phyloP scores from a whole-genome alignment of 192 early-diverging fungal species.

The Mortierella antarctica region DNA sequence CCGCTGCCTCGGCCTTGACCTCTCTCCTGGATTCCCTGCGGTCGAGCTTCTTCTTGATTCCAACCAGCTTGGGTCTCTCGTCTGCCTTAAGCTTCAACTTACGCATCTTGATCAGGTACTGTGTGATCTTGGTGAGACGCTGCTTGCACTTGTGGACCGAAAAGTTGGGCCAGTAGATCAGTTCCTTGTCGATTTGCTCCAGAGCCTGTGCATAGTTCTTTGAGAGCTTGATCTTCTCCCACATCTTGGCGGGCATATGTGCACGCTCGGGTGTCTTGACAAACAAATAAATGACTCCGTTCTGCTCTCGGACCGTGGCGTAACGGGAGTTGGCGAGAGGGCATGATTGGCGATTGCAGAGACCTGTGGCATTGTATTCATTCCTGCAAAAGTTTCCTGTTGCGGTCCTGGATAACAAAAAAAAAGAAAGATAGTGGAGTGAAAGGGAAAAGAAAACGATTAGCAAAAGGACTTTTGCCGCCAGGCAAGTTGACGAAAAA shows the following conservation, averaged over 20 bases:
- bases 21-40: slow-evolving; percentile 87
- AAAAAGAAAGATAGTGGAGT: neutral
- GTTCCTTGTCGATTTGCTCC: slow-evolving; percentile 89
- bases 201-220: slow-evolving; percentile 92
- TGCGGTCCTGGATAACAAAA: slow-evolving; percentile 67
- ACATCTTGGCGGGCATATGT: slow-evolving; percentile 92
- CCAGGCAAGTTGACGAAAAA: neutral
- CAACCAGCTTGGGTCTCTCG: slow-evolving; percentile 78
- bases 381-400: slow-evolving; percentile 95
- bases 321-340: slow-evolving; percentile 96
- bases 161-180: slow-evolving; percentile 93
- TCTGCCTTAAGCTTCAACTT: slow-evolving; percentile 85
- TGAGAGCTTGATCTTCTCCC: slow-evolving; percentile 90
- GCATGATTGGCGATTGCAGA: slow-evolving; percentile 94
- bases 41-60: slow-evolving; percentile 95
- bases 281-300: slow-evolving; percentile 89
- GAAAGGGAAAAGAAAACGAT: neutral
- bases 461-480: neutral
- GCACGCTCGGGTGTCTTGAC: slow-evolving; percentile 96
- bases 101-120: slow-evolving; percentile 95
- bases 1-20: slow-evolving; percentile 90
- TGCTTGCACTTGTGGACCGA: slow-evolving; percentile 97
- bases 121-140: slow-evolving; percentile 94
- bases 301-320: slow-evolving; percentile 90
- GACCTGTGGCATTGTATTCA: slow-evolving; percentile 95